phyloP scores from a whole-genome alignment of 164 flowering plant species.

The Annona cherimola region DNA sequence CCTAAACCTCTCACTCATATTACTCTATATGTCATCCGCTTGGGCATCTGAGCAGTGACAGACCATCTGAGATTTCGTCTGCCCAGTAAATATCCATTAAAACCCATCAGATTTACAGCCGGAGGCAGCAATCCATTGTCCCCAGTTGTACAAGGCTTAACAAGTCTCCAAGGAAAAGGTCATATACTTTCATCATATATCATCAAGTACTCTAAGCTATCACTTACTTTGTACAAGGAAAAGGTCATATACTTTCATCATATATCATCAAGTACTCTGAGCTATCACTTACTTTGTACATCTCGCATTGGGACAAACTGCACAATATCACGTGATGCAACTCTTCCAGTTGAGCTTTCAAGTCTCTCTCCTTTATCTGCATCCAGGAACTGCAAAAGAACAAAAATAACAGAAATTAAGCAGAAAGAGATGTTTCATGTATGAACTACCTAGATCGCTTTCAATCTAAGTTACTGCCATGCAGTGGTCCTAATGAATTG shows the following conservation, averaged over 20 bases:
- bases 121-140: neutral
- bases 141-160: neutral
- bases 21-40: too few relatives aligned
- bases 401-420: neutral
- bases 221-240: constrained; percentile 7
- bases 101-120: neutral
- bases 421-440: neutral
- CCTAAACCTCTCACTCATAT: too few relatives aligned
- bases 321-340: constrained; percentile 50
- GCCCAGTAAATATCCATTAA: neutral
- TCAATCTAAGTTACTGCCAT: too few relatives aligned
- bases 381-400: constrained; percentile 60
- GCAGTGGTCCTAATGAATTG: too few relatives aligned
- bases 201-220: neutral
- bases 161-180: too few relatives aligned
- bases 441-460: too few relatives aligned
- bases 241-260: too few relatives aligned
- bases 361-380: constrained; percentile 71
- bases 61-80: neutral
- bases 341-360: constrained; percentile 70
- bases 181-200: too few relatives aligned
- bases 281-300: constrained; percentile 10
- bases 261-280: neutral
- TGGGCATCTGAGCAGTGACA: too few relatives aligned
- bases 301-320: constrained; percentile 22